Evolutionary conservation across 2,329 filamentous ascomycete genomes (phyloP), one percentile per base, ranked within the genome.

Genomic region (Lachnellula hyalina): DNA sequence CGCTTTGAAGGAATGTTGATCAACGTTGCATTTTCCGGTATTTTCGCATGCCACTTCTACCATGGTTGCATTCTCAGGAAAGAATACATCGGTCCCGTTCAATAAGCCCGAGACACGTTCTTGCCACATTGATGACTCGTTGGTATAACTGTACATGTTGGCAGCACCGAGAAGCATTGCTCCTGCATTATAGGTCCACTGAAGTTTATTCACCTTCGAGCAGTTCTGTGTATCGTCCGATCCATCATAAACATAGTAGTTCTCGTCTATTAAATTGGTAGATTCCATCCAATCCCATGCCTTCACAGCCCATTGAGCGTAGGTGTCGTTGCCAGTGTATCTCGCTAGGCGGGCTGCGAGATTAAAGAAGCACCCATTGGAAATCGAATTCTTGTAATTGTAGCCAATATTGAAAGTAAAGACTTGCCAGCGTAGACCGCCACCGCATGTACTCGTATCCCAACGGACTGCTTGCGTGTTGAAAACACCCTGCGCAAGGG

Each of bases 371-470:
- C 79, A 81, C 1, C 79, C 82, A 61, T 84, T 81, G 0, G 81
- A 83, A 56, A 85, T 83, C 2, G 81, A 77, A 56, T 85, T 85
- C 65, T 85, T 94, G 77, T 93, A 91, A 63, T 86, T 80, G 71
- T 86, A 96, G 14, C 90, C 91, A 41, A 80, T 83, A 67, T 95
- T 94, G 75, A 89, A 91, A 1, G 81, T 77, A 68, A 88, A 93
- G 47, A 96, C 90, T 72, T 96, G 90, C 89, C 89, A 93, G 58
- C 87, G 81, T 49, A 94, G 70, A 5, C 90, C 90, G 41, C 90
- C 90, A n/a, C 76, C 77, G 63, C 90, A 95, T 50, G 81, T 73
- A 1, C 76, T 71, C 1, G 70, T 75, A 59, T 92, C 88, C 90
- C 89, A 94, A 38, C 89, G 82, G 28, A 76, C 74, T 2, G 83